phyloP scores from a whole-genome alignment of 306 rosid genomes.

The Datisca glomerata region DNA sequence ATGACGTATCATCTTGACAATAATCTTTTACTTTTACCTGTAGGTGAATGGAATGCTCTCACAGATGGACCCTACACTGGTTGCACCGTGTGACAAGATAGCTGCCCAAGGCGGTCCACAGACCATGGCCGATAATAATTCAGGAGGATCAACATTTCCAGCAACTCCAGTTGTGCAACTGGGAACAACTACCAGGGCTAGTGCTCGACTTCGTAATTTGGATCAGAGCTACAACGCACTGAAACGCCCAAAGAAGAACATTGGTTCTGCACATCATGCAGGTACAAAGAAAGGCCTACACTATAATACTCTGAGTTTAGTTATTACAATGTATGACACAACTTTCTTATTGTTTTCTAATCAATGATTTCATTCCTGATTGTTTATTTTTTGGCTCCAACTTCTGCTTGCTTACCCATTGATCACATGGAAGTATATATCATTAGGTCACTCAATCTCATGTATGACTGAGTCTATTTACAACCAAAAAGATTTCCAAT shows the following conservation, averaged over 20 bases:
- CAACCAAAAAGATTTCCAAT: too few relatives aligned
- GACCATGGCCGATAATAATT: constrained; percentile 59
- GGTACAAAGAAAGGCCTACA: constrained; percentile 28
- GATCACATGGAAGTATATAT: too few relatives aligned
- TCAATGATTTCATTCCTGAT: too few relatives aligned
- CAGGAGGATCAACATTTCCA: constrained; percentile 48
- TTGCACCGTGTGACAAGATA: constrained; percentile 78
- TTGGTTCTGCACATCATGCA: constrained; percentile 39
- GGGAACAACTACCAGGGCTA: constrained; percentile 53
- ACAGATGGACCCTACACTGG: constrained; percentile 93
- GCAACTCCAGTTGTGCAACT: constrained; percentile 69
- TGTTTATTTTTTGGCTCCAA: background rate
- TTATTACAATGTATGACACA: too few relatives aligned
- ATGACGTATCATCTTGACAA: constrained; percentile 2
- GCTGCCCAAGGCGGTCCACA: constrained; percentile 82
- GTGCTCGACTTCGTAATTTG: constrained; percentile 86
- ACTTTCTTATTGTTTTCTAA: too few relatives aligned
- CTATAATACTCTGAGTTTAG: background rate
- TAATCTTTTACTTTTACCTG: background rate
- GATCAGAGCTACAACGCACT: constrained; percentile 57
- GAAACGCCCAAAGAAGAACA: constrained; percentile 54
- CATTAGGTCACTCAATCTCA: too few relatives aligned
- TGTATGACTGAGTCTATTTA: too few relatives aligned
- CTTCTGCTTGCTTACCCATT: background rate
- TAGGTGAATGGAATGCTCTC: constrained; percentile 96